phyloP scores from a whole-genome alignment of 2,329 filamentous ascomycete species.

The Xylaria polymorpha region DNA sequence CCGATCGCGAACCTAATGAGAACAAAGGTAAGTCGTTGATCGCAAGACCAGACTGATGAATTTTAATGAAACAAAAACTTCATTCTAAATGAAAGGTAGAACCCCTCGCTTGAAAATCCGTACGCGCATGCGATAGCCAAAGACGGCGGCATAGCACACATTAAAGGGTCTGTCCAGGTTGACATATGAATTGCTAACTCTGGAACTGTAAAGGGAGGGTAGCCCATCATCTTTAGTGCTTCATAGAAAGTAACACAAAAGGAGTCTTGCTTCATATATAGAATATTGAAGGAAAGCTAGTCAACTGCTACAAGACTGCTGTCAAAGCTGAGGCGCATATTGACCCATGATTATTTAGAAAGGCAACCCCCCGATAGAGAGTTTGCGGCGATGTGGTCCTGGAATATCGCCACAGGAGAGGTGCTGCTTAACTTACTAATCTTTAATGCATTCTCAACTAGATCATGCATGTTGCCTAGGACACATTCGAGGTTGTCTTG shows the following conservation, averaged over 20 bases:
- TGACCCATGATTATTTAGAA: too few species aligned
- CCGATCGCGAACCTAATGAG: background rate
- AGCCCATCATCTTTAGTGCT: background rate
- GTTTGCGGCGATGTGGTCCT: background rate
- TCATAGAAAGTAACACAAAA: background rate
- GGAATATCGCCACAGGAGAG: background rate
- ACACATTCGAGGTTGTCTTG: slow-evolving; percentile 39
- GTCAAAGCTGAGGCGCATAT: too few species aligned
- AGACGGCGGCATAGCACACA: background rate
- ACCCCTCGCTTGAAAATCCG: background rate
- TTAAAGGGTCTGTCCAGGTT: background rate
- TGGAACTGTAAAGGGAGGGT: background rate
- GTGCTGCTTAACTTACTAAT: background rate
- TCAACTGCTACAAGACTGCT: too few species aligned
- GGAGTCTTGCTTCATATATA: background rate
- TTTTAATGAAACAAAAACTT: background rate
- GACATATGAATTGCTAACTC: background rate
- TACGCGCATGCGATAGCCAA: background rate
- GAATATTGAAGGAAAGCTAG: too few species aligned
- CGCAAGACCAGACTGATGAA: background rate
- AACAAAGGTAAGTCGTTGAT: background rate
- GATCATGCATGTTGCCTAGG: slow-evolving; percentile 30
- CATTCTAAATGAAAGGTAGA: background rate
- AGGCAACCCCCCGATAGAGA: background rate
- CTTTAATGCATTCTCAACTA: background rate